Evolutionary conservation across 768 basidiomycete species (phyloP), one percentile per base, ranked within the genome.

Genomic region (Hericium alpestre): DNA sequence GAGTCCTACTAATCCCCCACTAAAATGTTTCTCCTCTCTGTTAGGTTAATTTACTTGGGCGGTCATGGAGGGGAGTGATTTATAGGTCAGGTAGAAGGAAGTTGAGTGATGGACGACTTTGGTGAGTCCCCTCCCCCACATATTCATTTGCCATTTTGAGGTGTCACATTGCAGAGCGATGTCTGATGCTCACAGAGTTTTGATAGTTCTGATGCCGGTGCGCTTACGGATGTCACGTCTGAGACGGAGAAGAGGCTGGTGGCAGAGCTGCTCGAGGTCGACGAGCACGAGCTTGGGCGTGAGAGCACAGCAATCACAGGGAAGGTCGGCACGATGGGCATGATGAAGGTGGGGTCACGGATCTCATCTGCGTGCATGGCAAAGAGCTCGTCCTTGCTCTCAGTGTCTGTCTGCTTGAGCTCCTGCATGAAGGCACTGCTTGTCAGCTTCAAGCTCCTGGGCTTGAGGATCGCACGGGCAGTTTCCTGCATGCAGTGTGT

Each of bases 351-450:
- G n/a, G n/a, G n/a, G n/a, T n/a, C n/a, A n/a, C n/a, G n/a, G n/a
- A n/a, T n/a, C n/a, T n/a, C 74, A 58, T 87, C 77, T 43, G 84
- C 82, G 67, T 90, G 83, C 74, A 87, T 77, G 46, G 79, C 74
- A 67, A 90, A 90, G 57, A 90, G 73, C 65, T 83, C 78, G 27
- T 87, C 83, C 51, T 86, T 87, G 48, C 84, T 84, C 61, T 84
- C 81, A 58, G 72, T 71, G 66, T 90, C 87, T n/a, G 78, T 74
- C 68, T 86, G 83, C 51, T 85, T 71, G 47, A 90, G 76, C 71
- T 83, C 81, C 67, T 90, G 87, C 2, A 86, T 87, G 37, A 86
- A 73, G 2, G 87, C 66, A 63, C 63, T 64, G 64, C 56, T 7
- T 65, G 63, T 23, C 57, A 64, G 18, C 25, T 27, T 27, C 25